Base-by-base conservation (phyloP, 495 filamentous ascomycete species). In the Penicillium tannophilum region DNA sequence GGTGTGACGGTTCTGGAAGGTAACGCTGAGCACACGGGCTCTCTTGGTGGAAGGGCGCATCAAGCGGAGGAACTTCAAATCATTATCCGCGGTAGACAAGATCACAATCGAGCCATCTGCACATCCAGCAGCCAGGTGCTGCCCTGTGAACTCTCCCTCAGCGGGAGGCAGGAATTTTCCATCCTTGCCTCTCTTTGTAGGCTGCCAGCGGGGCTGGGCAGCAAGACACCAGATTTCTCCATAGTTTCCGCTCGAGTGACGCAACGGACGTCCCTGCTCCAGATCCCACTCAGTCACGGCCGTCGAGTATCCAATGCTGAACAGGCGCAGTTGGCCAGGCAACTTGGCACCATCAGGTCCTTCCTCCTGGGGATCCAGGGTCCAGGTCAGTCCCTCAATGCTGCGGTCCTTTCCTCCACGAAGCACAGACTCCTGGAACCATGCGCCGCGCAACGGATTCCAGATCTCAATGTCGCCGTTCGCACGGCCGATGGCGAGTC, bases 401-500 rank as follows among this genome's bases (percentile, higher is more conserved):
- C 90, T 92, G 50, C 92, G 79, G 63, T 91, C 90, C 56, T 90
- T 87, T 52, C 93, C 94, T 59, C 94, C 94, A 39, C 82, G 82
- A 9, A 97, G 84, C 39, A 90, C 85, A 14, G 85, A 87, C 76
- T 99, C 94, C 64, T 97, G 94, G 64, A 90, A 82, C 94, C 94
- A 99, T 47, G 82, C 74, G 14, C 93, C 92, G 60, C 84, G 83
- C 58, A 89, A 73, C 7, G 95, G 94, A 71, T 97, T 97, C 95
- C 95, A 99, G 59, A 99, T 92, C 75, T 98, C 94, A 63, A 99
- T 94, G 66, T 96, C 91, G 65, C 94, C 94, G 71, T 97, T 97
- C 45, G 91, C 88, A 60, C 94, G 88, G 51, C 94, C 94, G 63
- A 99, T 82, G 12, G 94, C 95, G 19, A 98, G 84, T 60, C 92